phyloP scores from a whole-genome alignment of 768 basidiomycete genomes.

The Exsudoporus frostii region DNA sequence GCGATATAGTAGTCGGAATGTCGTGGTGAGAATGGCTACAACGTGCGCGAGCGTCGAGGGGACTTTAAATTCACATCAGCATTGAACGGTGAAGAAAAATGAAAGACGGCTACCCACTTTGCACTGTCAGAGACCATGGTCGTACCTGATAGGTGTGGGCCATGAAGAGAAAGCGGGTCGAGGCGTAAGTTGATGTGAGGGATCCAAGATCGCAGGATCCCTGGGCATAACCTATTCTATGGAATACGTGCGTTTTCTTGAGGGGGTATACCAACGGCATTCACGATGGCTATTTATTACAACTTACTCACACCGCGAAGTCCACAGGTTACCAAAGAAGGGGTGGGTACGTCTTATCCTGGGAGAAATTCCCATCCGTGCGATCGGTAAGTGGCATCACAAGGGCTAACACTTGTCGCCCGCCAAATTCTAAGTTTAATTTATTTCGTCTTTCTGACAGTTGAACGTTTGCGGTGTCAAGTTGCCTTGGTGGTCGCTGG shows the following conservation, averaged over 20 bases:
- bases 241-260: not conserved
- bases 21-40: constrained; percentile 20
- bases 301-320: not conserved
- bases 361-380: not conserved
- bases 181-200: not conserved
- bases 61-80: constrained; percentile 4
- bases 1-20: constrained; percentile 21
- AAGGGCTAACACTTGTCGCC: not conserved
- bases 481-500: not conserved
- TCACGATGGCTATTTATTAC: not conserved
- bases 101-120: constrained; percentile 6
- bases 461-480: not conserved
- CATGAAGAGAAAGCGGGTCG: not conserved
- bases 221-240: not conserved
- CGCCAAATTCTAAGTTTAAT: not conserved
- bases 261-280: constrained; percentile 3
- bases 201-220: not conserved
- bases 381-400: not conserved
- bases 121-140: constrained; percentile 9
- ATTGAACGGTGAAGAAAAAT: not conserved
- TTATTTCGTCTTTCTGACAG: not conserved
- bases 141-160: not conserved
- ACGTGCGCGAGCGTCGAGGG: constrained; percentile 15
- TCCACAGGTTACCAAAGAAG: not conserved
- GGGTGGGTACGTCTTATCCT: not conserved